Evolutionary conservation across 225 moss, liverwort and hornwort genomes (phyloP).

Genomic region (Marchantia polymorpha): DNA sequence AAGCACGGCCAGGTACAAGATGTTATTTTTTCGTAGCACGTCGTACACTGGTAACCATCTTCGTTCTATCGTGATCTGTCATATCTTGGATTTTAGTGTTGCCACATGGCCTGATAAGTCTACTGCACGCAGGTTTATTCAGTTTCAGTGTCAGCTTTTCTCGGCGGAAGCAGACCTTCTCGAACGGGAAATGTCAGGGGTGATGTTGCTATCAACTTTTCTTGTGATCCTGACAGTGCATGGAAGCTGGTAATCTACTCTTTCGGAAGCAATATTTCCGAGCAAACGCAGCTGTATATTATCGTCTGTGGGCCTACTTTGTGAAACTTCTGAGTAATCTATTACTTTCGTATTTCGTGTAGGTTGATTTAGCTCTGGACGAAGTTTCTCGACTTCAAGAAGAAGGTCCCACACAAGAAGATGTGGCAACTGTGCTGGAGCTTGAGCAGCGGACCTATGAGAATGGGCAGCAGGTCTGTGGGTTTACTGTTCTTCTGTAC

Average conservation of each 20-base stretch:
- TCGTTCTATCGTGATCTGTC: no score
- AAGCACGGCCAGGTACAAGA: slow-evolving; percentile 80
- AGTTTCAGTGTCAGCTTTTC: slow-evolving; percentile 79
- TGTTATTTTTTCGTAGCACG: neutral
- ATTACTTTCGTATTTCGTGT: slow-evolving; percentile 1
- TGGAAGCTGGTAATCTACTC: slow-evolving; percentile 76
- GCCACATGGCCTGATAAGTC: neutral
- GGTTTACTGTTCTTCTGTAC: neutral
- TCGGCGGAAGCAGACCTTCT: slow-evolving; percentile 95
- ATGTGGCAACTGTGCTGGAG: slow-evolving; percentile 83
- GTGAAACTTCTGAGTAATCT: neutral
- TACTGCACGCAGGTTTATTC: slow-evolving; percentile 75
- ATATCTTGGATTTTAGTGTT: no score
- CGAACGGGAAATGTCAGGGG: slow-evolving; percentile 86
- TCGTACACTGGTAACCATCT: neutral
- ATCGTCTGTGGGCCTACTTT: neutral
- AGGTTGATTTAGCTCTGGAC: slow-evolving; percentile 85
- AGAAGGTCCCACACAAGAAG: slow-evolving; percentile 78
- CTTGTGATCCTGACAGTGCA: slow-evolving; percentile 89
- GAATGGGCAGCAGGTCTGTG: slow-evolving; percentile 87
- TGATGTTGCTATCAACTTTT: slow-evolving; percentile 87
- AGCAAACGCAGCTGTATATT: neutral
- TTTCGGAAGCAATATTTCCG: neutral
- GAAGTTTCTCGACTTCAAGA: slow-evolving; percentile 84
- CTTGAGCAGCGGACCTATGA: slow-evolving; percentile 90